These are phyloP conservation scores for Eimeria praecox DNA, from an alignment of 169 alveolate genomes.

Conservation along the genomic window DNA sequence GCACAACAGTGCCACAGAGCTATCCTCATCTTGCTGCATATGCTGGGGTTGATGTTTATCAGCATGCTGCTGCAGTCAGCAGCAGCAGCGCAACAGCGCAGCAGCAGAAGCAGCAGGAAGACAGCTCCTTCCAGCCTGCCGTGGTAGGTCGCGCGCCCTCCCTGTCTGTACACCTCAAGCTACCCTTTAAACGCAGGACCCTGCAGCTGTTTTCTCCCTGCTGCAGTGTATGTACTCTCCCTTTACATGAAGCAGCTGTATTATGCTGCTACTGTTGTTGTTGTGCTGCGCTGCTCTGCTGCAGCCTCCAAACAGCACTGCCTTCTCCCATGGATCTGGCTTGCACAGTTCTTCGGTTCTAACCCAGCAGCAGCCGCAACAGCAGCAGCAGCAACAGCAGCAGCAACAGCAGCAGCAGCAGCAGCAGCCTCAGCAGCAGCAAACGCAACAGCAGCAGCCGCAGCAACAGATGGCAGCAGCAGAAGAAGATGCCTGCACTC, in stretches of 20 bases:
- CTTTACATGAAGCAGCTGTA: not conserved
- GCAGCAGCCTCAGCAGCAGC: constrained; percentile 20
- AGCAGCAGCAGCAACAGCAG: not conserved
- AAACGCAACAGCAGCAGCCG: constrained; percentile 52
- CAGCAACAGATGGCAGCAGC: constrained; percentile 31
- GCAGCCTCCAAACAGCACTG: constrained; percentile 53
- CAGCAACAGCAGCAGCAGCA: not conserved
- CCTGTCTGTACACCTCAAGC: not conserved
- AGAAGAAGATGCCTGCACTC: constrained; percentile 31
- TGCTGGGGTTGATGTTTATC: constrained; percentile 8
- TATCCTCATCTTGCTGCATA: constrained; percentile 51
- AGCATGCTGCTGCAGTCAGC: constrained; percentile 25
- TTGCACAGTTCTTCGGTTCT: constrained; percentile 26
- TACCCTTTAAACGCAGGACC: not conserved
- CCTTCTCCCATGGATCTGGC: constrained; percentile 23
- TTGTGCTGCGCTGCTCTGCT: constrained; percentile 15
- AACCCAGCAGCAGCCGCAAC: constrained; percentile 24
- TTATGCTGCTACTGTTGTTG: not conserved
- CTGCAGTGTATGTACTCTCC: not conserved
- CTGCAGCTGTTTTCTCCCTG: not conserved
- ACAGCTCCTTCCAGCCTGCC: constrained; percentile 5
- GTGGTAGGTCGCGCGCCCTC: constrained; percentile 25
- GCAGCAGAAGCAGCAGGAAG: constrained; percentile 57
- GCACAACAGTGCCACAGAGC: constrained; percentile 5
- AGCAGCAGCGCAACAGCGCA: constrained; percentile 10